Conservation (phyloP, 2,329 filamentous ascomycete species). For the Scytalidium lignicola region DNA sequence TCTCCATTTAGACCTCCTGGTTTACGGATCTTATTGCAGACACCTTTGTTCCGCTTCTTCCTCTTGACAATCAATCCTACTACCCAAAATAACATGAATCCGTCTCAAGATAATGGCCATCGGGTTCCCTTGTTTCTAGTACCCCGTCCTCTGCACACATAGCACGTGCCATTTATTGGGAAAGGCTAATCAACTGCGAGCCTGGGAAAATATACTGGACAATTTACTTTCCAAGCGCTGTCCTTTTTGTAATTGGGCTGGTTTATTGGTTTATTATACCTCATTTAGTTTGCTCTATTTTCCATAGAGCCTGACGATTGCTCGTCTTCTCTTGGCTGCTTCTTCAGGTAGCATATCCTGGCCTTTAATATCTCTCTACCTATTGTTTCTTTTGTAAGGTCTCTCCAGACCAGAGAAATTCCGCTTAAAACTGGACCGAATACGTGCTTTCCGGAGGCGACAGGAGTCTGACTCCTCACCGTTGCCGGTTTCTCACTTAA, state of each 20-base stretch:
- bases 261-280: neutral
- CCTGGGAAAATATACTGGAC: neutral
- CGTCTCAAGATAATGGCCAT: neutral
- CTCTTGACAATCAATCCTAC: too few relatives aligned
- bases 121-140: neutral
- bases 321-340: too few relatives aligned
- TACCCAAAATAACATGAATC: neutral
- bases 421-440: slow-evolving; percentile 20
- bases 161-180: neutral
- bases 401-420: neutral
- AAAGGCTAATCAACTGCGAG: neutral
- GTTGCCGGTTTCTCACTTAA: neutral
- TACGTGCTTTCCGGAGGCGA: slow-evolving; percentile 25
- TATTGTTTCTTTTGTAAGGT: neutral
- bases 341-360: neutral
- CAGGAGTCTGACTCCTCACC: slow-evolving; percentile 18
- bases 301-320: too few relatives aligned
- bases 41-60: too few relatives aligned
- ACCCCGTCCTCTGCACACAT: neutral
- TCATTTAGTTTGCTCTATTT: too few relatives aligned
- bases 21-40: too few relatives aligned
- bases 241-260: neutral
- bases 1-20: too few relatives aligned
- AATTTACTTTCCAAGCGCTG: neutral
- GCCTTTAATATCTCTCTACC: neutral